Base-by-base conservation (phyloP, 495 filamentous ascomycete genomes). In the Neurospora sp. region DNA sequence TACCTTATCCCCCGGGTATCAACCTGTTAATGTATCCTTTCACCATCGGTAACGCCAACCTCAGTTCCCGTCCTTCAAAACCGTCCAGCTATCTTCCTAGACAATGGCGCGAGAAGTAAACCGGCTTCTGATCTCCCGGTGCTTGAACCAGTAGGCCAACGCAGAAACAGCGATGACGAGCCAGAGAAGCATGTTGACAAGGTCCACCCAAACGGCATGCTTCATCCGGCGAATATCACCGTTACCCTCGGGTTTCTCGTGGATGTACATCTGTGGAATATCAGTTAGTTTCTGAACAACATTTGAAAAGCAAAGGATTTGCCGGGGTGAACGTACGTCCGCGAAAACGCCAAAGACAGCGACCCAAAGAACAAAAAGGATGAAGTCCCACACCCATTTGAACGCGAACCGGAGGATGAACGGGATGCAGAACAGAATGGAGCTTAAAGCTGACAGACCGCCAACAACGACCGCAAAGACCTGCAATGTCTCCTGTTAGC, bases 161-260 rank as follows among this genome's bases (percentile, higher is more conserved):
- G 81, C 80, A 14, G 79, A 82, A 18, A 85, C 75, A 3, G 83
- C 83, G 12, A 86, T 90, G 39, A 89, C 77, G 38, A 92, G 79
- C 93, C 93, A 97, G 35, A 97, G 82, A 41, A 91, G 73, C 79
- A 91, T 86, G 77, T 91, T 92, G 31, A 88, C 81, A 70, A 96
- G 82, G 81, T 94, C 92, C 31, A 96, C 82, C 93, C 93, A 97
- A 39, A 94, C 92, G 38, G 93, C 93, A 80, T 91, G 89, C 81
- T 93, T 92, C 93, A 97, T 96, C 39, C 92, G 86, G 76, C 85
- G 83, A 70, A 93, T 86, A 27, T 85, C 85, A 18, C 73, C 75
- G 79, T 92, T 84, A 39, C 88, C 88, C 73, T 89, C 84, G 9
- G 90, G 77, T 75, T 92, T 79, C 70, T 88, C 87, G 72, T 90